A percentile compares a stretch with the other conserved stretches of the same genome.
phyloP scores from a whole-genome alignment of 169 alveolate genomes.

The Cryptosporidium bovis region DNA sequence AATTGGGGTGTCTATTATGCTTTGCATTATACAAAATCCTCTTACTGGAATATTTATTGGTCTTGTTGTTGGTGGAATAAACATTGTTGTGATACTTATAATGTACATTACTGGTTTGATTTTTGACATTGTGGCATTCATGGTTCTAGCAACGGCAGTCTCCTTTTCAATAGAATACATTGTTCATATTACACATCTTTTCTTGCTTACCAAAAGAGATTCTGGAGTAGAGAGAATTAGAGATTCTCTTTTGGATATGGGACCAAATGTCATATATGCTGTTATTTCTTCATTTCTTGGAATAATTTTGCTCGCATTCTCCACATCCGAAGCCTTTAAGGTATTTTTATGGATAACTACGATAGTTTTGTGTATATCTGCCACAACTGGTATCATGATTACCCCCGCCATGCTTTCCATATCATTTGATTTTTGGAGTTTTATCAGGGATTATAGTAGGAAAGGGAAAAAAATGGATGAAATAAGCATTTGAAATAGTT shows the following conservation, averaged over 20 bases:
- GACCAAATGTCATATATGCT: slow-evolving; percentile 71
- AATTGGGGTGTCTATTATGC: slow-evolving; percentile 66
- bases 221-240: slow-evolving; percentile 59
- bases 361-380: slow-evolving; percentile 66
- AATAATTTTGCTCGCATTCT: slow-evolving; percentile 58
- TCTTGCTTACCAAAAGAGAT: slow-evolving; percentile 35
- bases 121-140: slow-evolving; percentile 68
- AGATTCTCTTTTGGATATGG: slow-evolving; percentile 72
- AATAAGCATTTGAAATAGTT: neutral
- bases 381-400: slow-evolving; percentile 60
- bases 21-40: slow-evolving; percentile 71
- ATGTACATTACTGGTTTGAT: slow-evolving; percentile 69
- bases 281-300: slow-evolving; percentile 69
- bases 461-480: slow-evolving; percentile 38
- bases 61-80: slow-evolving; percentile 64
- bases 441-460: slow-evolving; percentile 17
- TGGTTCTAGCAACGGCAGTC: slow-evolving; percentile 72
- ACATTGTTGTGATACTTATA: slow-evolving; percentile 34
- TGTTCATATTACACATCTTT: slow-evolving; percentile 62
- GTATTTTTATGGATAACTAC: slow-evolving; percentile 72
- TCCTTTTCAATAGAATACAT: slow-evolving; percentile 70
- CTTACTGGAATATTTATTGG: slow-evolving; percentile 70
- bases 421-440: slow-evolving; percentile 34
- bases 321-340: slow-evolving; percentile 68
- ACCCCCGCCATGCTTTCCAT: slow-evolving; percentile 69